Percentiles rank a stretch among this genome's conserved stretches.
Conservation (phyloP, 1,284 basidiomycete species). For the Mixia osmundae region DNA sequence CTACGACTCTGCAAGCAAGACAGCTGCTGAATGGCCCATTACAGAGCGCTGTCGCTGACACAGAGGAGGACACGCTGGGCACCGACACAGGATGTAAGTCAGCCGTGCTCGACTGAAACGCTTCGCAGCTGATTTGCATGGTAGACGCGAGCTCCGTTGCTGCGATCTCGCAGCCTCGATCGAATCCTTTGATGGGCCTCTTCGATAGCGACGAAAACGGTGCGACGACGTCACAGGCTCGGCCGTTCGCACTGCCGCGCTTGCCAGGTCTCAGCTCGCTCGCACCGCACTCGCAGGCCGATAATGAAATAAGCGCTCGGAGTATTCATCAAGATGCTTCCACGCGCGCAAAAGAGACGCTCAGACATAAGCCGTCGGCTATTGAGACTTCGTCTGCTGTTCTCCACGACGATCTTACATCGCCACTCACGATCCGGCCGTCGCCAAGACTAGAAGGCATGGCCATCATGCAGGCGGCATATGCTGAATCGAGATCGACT, state of each 20-base stretch:
- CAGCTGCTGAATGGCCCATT: slow-evolving; percentile 8
- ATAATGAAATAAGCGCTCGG: too few species aligned
- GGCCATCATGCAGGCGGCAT: neutral
- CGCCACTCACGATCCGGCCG: neutral
- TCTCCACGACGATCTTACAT: slow-evolving; percentile 6
- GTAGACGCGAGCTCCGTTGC: slow-evolving; percentile 1
- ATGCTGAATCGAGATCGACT: neutral
- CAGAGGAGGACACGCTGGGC: slow-evolving; percentile 3
- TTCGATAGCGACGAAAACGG: slow-evolving; percentile 16
- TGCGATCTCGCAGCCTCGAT: slow-evolving; percentile 1
- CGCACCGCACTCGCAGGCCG: too few species aligned
- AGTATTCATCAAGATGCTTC: slow-evolving; percentile 1
- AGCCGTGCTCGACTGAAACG: slow-evolving; percentile 1
- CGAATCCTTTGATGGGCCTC: slow-evolving; percentile 15
- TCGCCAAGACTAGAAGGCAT: neutral
- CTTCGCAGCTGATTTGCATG: slow-evolving; percentile 7
- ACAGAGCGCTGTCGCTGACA: slow-evolving; percentile 7
- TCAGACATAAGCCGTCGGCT: slow-evolving; percentile 11
- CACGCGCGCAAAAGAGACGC: slow-evolving; percentile 5
- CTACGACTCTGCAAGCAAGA: slow-evolving; percentile 8
- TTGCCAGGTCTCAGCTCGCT: too few species aligned
- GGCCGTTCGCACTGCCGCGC: slow-evolving; percentile 5
- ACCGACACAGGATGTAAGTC: slow-evolving; percentile 9
- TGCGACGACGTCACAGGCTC: slow-evolving; percentile 1
- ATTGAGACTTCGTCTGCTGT: slow-evolving; percentile 13